Percentiles rank a stretch among this genome's conserved stretches.
Evolutionary conservation across 169 alveolate species (phyloP).

Genomic region (Gregarina niphandrodes): DNA sequence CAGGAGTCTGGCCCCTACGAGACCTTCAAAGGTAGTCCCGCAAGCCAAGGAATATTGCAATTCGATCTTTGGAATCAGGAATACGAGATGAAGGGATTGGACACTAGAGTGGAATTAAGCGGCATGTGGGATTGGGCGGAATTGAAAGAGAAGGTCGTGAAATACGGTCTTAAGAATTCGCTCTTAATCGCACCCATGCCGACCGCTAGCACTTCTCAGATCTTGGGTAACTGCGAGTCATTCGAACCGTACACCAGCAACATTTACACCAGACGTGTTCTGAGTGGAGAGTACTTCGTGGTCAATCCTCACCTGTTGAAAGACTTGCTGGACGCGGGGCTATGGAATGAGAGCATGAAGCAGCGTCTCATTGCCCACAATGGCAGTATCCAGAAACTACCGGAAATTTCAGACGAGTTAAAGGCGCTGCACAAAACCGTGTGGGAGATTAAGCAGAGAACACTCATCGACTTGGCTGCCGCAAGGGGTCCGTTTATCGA

Average conservation of each 20-base stretch:
- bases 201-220: slow-evolving; percentile 90
- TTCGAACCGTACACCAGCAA: slow-evolving; percentile 92
- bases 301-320: slow-evolving; percentile 83
- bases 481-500: slow-evolving; percentile 48
- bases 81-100: slow-evolving; percentile 3
- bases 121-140: slow-evolving; percentile 75
- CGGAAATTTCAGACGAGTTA: slow-evolving; percentile 63
- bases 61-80: slow-evolving; percentile 82
- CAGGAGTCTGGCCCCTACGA: slow-evolving; percentile 60
- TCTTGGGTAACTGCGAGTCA: slow-evolving; percentile 84
- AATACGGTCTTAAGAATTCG: slow-evolving; percentile 83
- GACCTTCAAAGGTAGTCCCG: slow-evolving; percentile 80
- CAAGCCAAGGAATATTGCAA: slow-evolving; percentile 76
- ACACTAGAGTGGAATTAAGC: slow-evolving; percentile 1
- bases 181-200: slow-evolving; percentile 96
- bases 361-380: slow-evolving; percentile 72
- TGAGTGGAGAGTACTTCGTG: slow-evolving; percentile 55
- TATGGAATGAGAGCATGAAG: slow-evolving; percentile 73
- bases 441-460: slow-evolving; percentile 92
- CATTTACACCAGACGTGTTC: slow-evolving; percentile 82
- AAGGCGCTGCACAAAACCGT: slow-evolving; percentile 74
- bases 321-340: slow-evolving; percentile 71
- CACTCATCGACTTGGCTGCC: slow-evolving; percentile 83
- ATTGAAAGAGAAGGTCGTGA: slow-evolving; percentile 52
- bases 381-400: slow-evolving; percentile 75